Evolutionary conservation across 805 yeast species (phyloP).

Genomic region (Starmerella lactis-condensi): DNA sequence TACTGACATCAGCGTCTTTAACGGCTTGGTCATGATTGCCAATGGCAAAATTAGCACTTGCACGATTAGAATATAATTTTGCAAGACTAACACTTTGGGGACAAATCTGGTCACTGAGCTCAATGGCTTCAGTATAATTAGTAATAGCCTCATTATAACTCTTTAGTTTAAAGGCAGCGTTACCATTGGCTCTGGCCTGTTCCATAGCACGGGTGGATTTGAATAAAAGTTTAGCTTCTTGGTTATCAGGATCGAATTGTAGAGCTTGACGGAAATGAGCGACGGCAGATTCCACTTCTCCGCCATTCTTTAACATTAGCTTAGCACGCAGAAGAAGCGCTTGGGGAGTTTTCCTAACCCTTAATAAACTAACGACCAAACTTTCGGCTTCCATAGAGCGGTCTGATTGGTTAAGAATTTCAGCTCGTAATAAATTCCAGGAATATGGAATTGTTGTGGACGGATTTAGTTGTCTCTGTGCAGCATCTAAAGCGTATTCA

Average conservation of each 20-base stretch:
- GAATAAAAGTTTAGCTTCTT: slow-evolving; percentile 21
- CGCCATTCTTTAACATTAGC: slow-evolving; percentile 22
- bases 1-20: slow-evolving; percentile 50
- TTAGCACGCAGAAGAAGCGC: slow-evolving; percentile 26
- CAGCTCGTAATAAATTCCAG: slow-evolving; percentile 23
- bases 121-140: slow-evolving; percentile 57
- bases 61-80: slow-evolving; percentile 60
- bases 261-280: slow-evolving; percentile 26
- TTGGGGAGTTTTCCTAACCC: slow-evolving; percentile 25
- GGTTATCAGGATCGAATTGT: slow-evolving; percentile 26
- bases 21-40: slow-evolving; percentile 68
- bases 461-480: slow-evolving; percentile 23
- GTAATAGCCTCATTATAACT: slow-evolving; percentile 47
- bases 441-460: slow-evolving; percentile 21
- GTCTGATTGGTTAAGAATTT: slow-evolving; percentile 18
- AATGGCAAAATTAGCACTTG: slow-evolving; percentile 63
- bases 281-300: slow-evolving; percentile 24
- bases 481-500: slow-evolving; percentile 23
- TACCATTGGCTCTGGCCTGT: slow-evolving; percentile 35
- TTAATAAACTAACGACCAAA: slow-evolving; percentile 22
- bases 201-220: slow-evolving; percentile 23
- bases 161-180: slow-evolving; percentile 47
- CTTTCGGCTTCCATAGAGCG: slow-evolving; percentile 24
- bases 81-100: slow-evolving; percentile 4
- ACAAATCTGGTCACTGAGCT: slow-evolving; percentile 34